phyloP scores from a whole-genome alignment of 257 asterid genomes.

The Catharanthus roseus region DNA sequence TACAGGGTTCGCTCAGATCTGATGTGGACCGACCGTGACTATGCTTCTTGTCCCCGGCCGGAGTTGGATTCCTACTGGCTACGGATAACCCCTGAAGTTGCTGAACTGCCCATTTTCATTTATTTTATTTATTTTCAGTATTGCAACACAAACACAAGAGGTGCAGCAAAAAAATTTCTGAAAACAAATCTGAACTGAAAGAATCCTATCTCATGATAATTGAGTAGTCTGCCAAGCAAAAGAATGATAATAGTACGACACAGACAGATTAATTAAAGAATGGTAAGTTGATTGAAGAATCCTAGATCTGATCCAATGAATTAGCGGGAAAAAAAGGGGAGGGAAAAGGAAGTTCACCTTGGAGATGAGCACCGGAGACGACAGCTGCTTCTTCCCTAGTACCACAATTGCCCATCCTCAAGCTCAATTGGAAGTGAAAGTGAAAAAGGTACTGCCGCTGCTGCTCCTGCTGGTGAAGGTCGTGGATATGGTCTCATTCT shows the following conservation, averaged over 20 bases:
- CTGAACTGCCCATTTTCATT: slow-evolving; percentile 47
- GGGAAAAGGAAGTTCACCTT: slow-evolving; percentile 34
- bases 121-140: not conserved
- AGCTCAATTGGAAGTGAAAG: too few species aligned
- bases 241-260: too few species aligned
- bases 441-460: not conserved
- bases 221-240: too few species aligned
- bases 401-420: slow-evolving; percentile 94
- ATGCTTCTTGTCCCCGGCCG: slow-evolving; percentile 59
- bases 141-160: not conserved
- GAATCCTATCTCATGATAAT: not conserved
- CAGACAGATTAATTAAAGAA: too few species aligned
- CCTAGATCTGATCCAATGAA: too few species aligned
- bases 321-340: not conserved
- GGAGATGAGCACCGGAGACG: slow-evolving; percentile 84
- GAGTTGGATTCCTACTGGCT: slow-evolving; percentile 41
- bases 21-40: slow-evolving; percentile 62
- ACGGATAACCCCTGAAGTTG: slow-evolving; percentile 57
- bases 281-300: too few species aligned
- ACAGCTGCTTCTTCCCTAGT: slow-evolving; percentile 96
- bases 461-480: not conserved
- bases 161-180: not conserved
- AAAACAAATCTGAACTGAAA: not conserved
- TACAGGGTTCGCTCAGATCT: slow-evolving; percentile 87
- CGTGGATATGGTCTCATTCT: slow-evolving; percentile 8